Evolutionary conservation across 1,284 basidiomycete genomes (phyloP), one percentile per base, ranked within the genome.

Genomic region (Ganoderma sp.): DNA sequence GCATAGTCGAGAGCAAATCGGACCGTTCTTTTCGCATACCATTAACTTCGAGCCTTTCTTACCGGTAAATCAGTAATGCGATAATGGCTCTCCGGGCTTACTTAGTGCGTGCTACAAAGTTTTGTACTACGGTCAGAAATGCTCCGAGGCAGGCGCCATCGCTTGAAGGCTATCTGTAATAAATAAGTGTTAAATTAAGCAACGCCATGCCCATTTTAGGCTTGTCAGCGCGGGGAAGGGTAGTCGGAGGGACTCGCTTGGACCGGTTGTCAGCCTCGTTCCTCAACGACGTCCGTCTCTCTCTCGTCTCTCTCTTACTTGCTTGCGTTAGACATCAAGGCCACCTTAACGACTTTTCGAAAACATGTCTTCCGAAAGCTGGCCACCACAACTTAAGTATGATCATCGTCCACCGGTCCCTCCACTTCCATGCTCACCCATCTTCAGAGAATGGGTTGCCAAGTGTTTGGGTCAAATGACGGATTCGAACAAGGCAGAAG

Each of bases 401-500:
- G 77, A 67, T 17, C 37, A 32, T 25, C 42, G 19, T 37, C 15
- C 56, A 32, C 6, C n/a, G 37, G 37, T 14, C 28, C 56, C 41
- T 19, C 41, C 62, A 45, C 22, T 62, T 58, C 63, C 56, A 14
- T 66, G 63, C 66, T 71, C 39, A 67, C 12, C 39, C 8, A 34
- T 39, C 25, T 43, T 28, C 77, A 94, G 93, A 81, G 91, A 92
- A 79, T 94, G 93, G 93, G 93, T 94, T 62, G 91, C 92, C 73
- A 88, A 87, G 80, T 94, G 92, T 78, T 82, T 94, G 28, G 89
- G 90, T 50, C 89, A 93, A 81, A 93, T 94, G 88, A 90, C 90
- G 39, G 90, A 93, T 72, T 79, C 83, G 66, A 94, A 93, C 79
- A 86, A 87, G 77, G 81, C 81, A 64, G 92, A 94, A 75, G 93